These are phyloP conservation scores for Onygena corvina DNA, from an alignment of 2,329 filamentous ascomycete species.

Conservation along the genomic window DNA sequence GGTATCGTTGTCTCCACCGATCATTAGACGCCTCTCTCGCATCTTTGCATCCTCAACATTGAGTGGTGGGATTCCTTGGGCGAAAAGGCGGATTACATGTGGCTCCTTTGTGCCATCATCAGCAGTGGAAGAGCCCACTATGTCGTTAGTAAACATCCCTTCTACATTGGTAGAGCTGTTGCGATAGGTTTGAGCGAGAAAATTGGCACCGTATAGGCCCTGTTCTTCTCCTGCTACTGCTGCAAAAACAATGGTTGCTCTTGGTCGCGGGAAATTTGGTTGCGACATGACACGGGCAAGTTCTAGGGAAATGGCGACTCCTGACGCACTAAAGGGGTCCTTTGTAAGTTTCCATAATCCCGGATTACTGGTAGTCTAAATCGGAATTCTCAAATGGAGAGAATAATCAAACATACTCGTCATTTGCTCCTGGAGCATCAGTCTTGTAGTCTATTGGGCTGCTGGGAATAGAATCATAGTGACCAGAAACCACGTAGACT, in stretches of 20 bases:
- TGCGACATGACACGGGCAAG: conserved; percentile 12
- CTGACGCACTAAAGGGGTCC: conserved; percentile 7
- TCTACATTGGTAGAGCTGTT: conserved; percentile 12
- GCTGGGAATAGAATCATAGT: conserved; percentile 10
- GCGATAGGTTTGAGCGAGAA: conserved; percentile 9
- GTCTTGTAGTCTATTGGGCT: conserved; percentile 9
- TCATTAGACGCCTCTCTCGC: conserved; percentile 10
- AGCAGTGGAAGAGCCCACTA: conserved; percentile 11
- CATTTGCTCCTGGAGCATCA: conserved; percentile 11
- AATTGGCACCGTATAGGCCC: conserved; percentile 9
- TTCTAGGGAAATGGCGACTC: conserved; percentile 12
- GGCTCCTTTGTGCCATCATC: conserved; percentile 12
- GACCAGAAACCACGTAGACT: conserved; percentile 11
- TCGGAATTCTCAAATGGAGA: too few relatives aligned
- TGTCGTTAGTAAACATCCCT: conserved; percentile 13
- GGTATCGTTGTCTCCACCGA: conserved; percentile 12
- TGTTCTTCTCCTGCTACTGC: conserved; percentile 13
- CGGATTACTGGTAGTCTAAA: too few relatives aligned
- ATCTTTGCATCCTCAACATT: conserved; percentile 9
- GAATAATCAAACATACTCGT: conserved; percentile 8
- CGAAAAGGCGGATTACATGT: conserved; percentile 11
- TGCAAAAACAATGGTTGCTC: conserved; percentile 12
- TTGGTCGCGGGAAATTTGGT: conserved; percentile 7
- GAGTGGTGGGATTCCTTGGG: conserved; percentile 10
- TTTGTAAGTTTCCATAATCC: neutral